Base-by-base conservation (phyloP, 2,329 filamentous ascomycete species). In the Fusarium haematococcum region DNA sequence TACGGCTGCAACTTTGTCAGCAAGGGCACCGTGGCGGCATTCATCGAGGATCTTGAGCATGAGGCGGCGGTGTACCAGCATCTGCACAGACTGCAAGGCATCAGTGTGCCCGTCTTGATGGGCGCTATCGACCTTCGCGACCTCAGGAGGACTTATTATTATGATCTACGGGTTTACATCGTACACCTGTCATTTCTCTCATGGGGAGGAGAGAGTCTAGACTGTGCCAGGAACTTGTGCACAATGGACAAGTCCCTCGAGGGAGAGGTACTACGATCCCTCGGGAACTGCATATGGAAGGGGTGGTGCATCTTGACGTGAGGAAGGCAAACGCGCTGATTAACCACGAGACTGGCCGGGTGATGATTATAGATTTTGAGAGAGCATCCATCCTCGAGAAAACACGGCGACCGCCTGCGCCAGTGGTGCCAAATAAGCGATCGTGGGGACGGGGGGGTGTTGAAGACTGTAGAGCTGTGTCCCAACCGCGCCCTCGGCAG, bases 1-100 rank as follows among this genome's bases (percentile, higher is more conserved):
- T 81, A 86, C 69, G 81, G 84, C 68, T 87, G 87, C 77, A 85
- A 81, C 2, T 83, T 87, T 54, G 77, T 84, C 32, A 77, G 80
- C 59, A 88, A 88, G 73, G 82, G 82, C 25, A 86, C 81, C 2
- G 77, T 83, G 3, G 30, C 18, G 25, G 78, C 68, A 20, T 84
- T 83, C 23, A 69, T 82, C 35, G 18, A 50, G 6, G 78, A 83
- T 67, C 81, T 85, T 7, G 43, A 81, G 67, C 77, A 84, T 48
- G 81, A 86, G 73, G 79, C 78, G 5, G 57, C 52, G 1, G 77
- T 86, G 1, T 56, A 56, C 14, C 6, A 23, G 27, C 52, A 20
- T 56, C 11, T 56, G 5, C 6, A 52, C 11, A 33, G n/a, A 14
- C 27, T 56, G 18, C 52, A 56, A 16, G 52, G 41, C 41, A n/a